Evolutionary conservation across 1,284 basidiomycete species (phyloP), one percentile per base, ranked within the genome.

Genomic region (Cystobasidium pallidum): DNA sequence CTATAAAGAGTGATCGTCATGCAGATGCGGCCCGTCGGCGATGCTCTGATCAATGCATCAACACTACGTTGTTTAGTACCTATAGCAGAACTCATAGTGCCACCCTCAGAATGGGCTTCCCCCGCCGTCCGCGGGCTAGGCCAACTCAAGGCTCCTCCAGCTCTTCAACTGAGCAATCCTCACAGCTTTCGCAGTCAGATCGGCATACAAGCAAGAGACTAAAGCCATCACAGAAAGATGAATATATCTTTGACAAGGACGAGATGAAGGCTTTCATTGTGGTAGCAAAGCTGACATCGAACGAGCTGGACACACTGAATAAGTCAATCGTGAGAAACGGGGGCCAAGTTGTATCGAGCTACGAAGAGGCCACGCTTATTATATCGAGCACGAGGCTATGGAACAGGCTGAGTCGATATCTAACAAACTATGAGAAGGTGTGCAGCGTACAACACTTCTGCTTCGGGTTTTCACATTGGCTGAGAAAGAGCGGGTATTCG

Each of bases 211-310:
- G 49, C 34, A 71, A 71, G 52, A 43, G 68, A 21, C 36, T 63
- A 10, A 63, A 55, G 49, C 61, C 57, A 34, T 57, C 62, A 24
- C 19, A 32, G 28, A 43, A 66, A 32, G 51, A 63, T 24, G 59
- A 71, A 32, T 21, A 59, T 13, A 39, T 71, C 34, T 71, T 71
- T 51, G 52, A 71, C 39, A 24, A 34, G 13, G 68, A 71, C n/a
- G 43, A 55, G 34, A 63, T 55, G 45, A 63, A 57, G 32, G 51
- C 51, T 36, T 71, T 28, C 21, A 39, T 71, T 8, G 68, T 71
- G 17, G 36, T 63, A 11, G 68, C 68, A 21, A 71, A 71, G 68
- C 68, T 71, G 21, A 63, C 59, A 2, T 59, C 68, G 30, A 61
- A 41, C 2, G 68, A 71, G 21, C 21, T 71, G n/a, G 36, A 61